Base-by-base conservation (phyloP, 2,329 filamentous ascomycete species). In the Lecanicillium sp. region DNA sequence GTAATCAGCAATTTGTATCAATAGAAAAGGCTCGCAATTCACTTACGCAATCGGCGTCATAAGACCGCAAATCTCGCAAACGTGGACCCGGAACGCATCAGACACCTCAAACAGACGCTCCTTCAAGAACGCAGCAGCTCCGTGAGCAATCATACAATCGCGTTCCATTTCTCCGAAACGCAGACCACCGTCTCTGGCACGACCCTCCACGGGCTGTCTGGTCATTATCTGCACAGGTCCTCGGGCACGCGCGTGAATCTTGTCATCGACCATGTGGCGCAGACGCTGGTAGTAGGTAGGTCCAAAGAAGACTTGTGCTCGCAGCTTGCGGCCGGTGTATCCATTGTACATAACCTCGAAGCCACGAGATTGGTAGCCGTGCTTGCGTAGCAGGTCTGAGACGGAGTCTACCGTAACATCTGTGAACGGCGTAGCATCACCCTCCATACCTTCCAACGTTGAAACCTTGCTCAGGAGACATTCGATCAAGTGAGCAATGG, bases 141-240 rank as follows among this genome's bases (percentile, higher is more conserved):
- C 92, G 60, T 98, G 94, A n/a, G 94, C 88, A 70, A 98, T 98
- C 92, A 98, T 98, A 62, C 92, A 98, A 78, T 98, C 94, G 69
- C 94, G 90, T 67, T 98, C 94, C 92, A 98, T 98, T 73, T 98
- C 92, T 80, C 92, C 92, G 78, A 98, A 98, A 59, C 94, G 90
- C 32, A 98, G 75, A 71, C 92, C 92, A 75, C 92, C 92, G 59
- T 98, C 94, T 64, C 94, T 75, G 4, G 92, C 92, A 78, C 94
- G 85, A 83, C 92, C 92, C 67, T 98, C 92, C 12, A 98, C 92
- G 14, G 92, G 92, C 63, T 98, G 92, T 42, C 94, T 76, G 3
- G 92, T 98, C 67, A 98, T 78, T 55, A 98, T 98, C 65, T 98
- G 92, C 16, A 95, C 85, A 1, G 92, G 92, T 27, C 94, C 92